Base-by-base conservation (phyloP, 2,329 filamentous ascomycete species). In the Xylaria sp. region DNA sequence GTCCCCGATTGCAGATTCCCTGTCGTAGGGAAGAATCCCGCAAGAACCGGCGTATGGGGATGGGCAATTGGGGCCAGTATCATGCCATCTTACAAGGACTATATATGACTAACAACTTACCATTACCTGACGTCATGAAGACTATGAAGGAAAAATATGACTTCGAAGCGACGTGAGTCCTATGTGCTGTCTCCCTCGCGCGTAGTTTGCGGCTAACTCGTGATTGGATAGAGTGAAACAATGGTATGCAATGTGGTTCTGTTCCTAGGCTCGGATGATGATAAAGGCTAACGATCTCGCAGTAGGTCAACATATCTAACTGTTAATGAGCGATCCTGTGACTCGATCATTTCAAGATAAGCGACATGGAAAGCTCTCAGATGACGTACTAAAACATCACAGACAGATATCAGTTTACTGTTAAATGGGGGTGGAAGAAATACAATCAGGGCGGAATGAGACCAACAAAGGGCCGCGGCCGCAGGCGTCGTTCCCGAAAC, bases 371-470 rank as follows among this genome's bases (percentile, higher is more conserved):
- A 23, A n/a, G n/a, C 1, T 13, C 5, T 8, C 37, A 9, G 10
- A 54, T 6, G 13, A 2, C 23, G 37, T 25, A 68, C 21, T 70
- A 37, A 61, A 25, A 55, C 23, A 13, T 23, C 6, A 12, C 18
- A 69, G 67, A 64, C 37, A 65, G 71, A 44, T 73, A 73, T 27
- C 65, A 69, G 8, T 29, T 74, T 21, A 47, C 55, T 18, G 60
- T 68, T 23, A 71, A 54, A n/a, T 73, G 69, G 72, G 42, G 54
- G 0, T 74, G 68, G 69, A 59, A 50, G 23, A 74, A 72, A 29
- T 74, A 74, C 35, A 62, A 60, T 29, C 69, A 68, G 29, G 44
- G 35, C 48, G 16, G n/a, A 55, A 48, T 3, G 35, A 59, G 65
- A 35, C 21, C 0, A 27, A 12, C 42, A 1, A 21, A 10, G 9